Conservation (phyloP, 306 rosid genomes). For the Acmispon strigosus region DNA sequence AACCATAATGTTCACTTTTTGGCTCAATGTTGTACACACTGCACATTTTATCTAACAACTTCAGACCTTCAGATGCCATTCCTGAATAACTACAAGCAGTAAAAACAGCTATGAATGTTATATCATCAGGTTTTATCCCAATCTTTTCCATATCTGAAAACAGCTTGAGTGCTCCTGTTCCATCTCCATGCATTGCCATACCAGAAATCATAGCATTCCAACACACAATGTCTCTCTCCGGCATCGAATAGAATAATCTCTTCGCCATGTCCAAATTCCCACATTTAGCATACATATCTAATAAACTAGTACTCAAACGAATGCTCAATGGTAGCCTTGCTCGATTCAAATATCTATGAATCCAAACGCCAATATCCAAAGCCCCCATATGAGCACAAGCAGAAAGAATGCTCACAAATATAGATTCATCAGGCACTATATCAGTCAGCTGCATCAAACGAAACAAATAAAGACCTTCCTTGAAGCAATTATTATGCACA, state of each 20-base stretch:
- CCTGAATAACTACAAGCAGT: constrained; percentile 77
- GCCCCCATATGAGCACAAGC: constrained; percentile 79
- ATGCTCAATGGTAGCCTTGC: constrained; percentile 29
- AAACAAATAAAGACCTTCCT: constrained; percentile 62
- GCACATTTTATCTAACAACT: constrained; percentile 48
- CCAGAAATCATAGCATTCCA: constrained; percentile 84
- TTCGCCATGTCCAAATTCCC: constrained; percentile 51
- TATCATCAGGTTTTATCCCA: constrained; percentile 45
- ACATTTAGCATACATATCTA: constrained; percentile 83
- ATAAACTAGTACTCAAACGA: constrained; percentile 48
- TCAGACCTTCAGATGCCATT: constrained; percentile 46
- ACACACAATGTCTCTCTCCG: constrained; percentile 46
- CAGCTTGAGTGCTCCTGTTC: constrained; percentile 44
- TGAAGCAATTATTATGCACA: constrained; percentile 64
- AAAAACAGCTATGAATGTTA: constrained; percentile 66
- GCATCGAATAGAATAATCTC: constrained; percentile 34
- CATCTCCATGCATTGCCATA: constrained; percentile 71
- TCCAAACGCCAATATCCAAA: constrained; percentile 61
- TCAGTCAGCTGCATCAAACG: constrained; percentile 49
- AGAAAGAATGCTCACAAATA: constrained; percentile 59
- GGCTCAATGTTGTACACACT: constrained; percentile 42
- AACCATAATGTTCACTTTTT: constrained; percentile 60
- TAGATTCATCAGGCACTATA: constrained; percentile 56
- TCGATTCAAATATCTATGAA: constrained; percentile 41
- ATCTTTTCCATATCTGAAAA: constrained; percentile 51